A percentile compares a stretch with the other conserved stretches of the same genome.
These are phyloP conservation scores for Nicotiana benthamiana DNA, from an alignment of 257 asterid genomes.

Conservation along the genomic window DNA sequence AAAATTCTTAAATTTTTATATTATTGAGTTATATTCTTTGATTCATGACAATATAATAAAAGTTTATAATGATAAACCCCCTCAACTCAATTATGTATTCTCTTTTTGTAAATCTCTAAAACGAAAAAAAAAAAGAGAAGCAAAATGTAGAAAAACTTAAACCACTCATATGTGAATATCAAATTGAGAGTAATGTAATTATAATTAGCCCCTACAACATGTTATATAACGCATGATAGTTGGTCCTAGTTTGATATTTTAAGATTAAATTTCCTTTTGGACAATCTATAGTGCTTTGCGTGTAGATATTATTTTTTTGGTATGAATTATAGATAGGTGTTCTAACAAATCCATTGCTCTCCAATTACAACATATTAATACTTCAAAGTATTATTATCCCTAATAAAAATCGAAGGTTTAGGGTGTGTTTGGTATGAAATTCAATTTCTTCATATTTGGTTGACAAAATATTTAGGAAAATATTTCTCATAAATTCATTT, in stretches of 20 bases:
- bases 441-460: too few species aligned
- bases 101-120: too few species aligned
- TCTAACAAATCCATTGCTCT: neutral
- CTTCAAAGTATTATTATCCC: neutral
- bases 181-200: neutral
- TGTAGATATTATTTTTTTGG: neutral
- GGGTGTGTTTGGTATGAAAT: too few species aligned
- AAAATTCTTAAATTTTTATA: too few species aligned
- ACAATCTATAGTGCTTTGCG: neutral
- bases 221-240: neutral
- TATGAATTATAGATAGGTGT: neutral
- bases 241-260: neutral
- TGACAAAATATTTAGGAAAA: too few species aligned
- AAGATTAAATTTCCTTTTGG: neutral
- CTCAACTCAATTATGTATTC: too few species aligned
- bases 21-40: too few species aligned
- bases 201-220: neutral
- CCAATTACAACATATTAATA: neutral
- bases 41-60: too few species aligned
- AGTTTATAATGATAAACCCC: too few species aligned
- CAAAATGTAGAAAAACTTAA: too few species aligned
- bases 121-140: too few species aligned
- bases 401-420: neutral
- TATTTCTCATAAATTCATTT: too few species aligned
- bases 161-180: neutral